Percentiles rank a stretch among this genome's conserved stretches.
Evolutionary conservation across 1,139 yeast species (phyloP).

Genomic region (Pichia sp.): DNA sequence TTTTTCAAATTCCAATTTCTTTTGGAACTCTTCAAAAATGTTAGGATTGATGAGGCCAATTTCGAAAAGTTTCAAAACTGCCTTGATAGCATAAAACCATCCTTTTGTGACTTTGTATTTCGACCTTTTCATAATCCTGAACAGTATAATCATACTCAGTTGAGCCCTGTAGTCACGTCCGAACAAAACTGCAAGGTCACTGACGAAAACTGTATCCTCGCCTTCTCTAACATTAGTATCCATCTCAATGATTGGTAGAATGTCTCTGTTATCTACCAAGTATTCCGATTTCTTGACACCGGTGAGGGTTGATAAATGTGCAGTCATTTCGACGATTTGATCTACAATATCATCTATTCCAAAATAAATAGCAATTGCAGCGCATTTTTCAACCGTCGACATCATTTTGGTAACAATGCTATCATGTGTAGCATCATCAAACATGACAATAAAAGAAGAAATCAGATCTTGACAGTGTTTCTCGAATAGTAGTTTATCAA

Average conservation of each 20-base stretch:
- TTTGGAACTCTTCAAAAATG: constrained; percentile 61
- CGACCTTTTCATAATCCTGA: constrained; percentile 66
- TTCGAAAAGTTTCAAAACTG: constrained; percentile 64
- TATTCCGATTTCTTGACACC: constrained; percentile 30
- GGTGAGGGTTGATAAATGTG: constrained; percentile 58
- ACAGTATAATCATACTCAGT: constrained; percentile 77
- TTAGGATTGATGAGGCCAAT: constrained; percentile 70
- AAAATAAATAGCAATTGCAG: constrained; percentile 68
- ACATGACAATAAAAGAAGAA: constrained; percentile 68
- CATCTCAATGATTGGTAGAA: constrained; percentile 33
- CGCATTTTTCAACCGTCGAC: constrained; percentile 81
- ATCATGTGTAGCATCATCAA: constrained; percentile 86
- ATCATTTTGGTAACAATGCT: constrained; percentile 82
- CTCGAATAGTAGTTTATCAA: constrained; percentile 69
- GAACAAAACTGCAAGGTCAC: constrained; percentile 75
- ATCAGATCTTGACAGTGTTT: constrained; percentile 58
- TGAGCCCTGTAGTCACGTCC: constrained; percentile 94
- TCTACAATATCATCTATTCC: constrained; percentile 56
- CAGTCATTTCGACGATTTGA: constrained; percentile 55
- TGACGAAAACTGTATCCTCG: constrained; percentile 59
- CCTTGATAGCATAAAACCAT: constrained; percentile 56
- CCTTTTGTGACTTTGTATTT: constrained; percentile 41
- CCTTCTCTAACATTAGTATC: constrained; percentile 22
- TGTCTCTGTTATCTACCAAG: constrained; percentile 26
- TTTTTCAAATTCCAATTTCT: constrained; percentile 44